phyloP scores from a whole-genome alignment of 1,139 yeast genomes.

The Saccharomyces hybrid region DNA sequence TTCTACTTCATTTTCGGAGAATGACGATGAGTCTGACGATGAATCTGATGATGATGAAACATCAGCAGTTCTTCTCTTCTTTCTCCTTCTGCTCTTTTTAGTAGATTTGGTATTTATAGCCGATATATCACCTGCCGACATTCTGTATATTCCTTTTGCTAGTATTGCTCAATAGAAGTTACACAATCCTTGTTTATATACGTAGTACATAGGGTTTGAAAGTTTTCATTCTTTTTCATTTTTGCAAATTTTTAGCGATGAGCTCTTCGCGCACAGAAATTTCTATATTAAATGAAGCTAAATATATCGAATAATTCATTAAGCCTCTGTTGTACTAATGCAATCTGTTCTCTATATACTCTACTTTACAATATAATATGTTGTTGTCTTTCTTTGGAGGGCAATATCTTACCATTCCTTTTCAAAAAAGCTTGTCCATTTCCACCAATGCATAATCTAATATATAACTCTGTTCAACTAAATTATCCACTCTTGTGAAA shows the following conservation, averaged over 20 bases:
- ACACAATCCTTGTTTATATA: not conserved
- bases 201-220: not conserved
- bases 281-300: not conserved
- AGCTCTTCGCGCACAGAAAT: not conserved
- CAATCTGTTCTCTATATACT: not conserved
- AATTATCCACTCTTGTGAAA: conserved; percentile 61
- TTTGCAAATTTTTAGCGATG: not conserved
- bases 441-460: conserved; percentile 79
- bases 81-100: conserved; percentile 42
- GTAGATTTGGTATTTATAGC: conserved; percentile 20
- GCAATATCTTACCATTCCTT: not conserved
- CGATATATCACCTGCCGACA: conserved; percentile 19
- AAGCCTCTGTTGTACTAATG: not conserved
- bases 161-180: not conserved
- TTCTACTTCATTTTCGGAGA: conserved; percentile 11
- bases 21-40: conserved; percentile 22
- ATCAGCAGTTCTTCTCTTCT: conserved; percentile 75
- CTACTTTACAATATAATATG: not conserved
- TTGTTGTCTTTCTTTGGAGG: not conserved
- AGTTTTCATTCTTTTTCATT: not conserved
- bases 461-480: conserved; percentile 77
- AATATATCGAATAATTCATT: not conserved
- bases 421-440: conserved; percentile 45
- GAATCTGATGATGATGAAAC: conserved; percentile 41
- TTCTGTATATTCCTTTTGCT: conserved; percentile 3